A percentile compares a stretch with the other conserved stretches of the same genome.
phyloP scores from a whole-genome alignment of 1,139 yeast species.

The Protomyces inouyei region DNA sequence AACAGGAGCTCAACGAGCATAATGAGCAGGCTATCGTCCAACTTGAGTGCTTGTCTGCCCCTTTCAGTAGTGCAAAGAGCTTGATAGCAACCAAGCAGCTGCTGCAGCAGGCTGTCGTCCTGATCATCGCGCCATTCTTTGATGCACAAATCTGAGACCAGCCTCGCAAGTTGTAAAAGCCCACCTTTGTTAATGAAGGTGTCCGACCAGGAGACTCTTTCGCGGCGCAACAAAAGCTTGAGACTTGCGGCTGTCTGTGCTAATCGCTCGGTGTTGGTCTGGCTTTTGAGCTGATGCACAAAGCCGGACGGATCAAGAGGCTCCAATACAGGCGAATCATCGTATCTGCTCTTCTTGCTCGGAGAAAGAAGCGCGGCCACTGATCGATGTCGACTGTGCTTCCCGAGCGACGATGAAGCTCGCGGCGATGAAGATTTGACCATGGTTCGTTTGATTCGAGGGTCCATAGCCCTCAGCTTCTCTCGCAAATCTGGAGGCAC shows the following conservation, averaged over 20 bases:
- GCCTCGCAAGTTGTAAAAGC: constrained; percentile 1
- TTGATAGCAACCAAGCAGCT: constrained; percentile 28
- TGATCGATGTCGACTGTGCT: constrained; percentile 11
- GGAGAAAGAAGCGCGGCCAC: neutral
- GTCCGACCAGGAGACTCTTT: constrained; percentile 27
- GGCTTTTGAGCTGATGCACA: neutral
- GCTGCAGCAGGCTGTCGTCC: constrained; percentile 28
- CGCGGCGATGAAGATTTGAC: neutral
- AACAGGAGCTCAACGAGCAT: constrained; percentile 26
- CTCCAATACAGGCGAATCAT: neutral
- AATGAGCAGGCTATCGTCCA: neutral
- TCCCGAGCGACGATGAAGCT: neutral
- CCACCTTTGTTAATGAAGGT: constrained; percentile 27
- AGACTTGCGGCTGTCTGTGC: constrained; percentile 12
- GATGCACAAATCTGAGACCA: neutral
- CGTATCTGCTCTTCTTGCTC: constrained; percentile 1
- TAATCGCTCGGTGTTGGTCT: neutral
- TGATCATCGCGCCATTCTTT: constrained; percentile 31
- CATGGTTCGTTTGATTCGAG: constrained; percentile 6
- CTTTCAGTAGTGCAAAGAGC: constrained; percentile 15
- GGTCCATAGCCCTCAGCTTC: constrained; percentile 13
- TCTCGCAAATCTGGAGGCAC: constrained; percentile 8
- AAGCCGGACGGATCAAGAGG: neutral
- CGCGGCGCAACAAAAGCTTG: constrained; percentile 26
- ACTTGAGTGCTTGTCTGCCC: constrained; percentile 3